phyloP scores from a whole-genome alignment of 2,329 filamentous ascomycete genomes.

The Fusarium tanahbumbuense region DNA sequence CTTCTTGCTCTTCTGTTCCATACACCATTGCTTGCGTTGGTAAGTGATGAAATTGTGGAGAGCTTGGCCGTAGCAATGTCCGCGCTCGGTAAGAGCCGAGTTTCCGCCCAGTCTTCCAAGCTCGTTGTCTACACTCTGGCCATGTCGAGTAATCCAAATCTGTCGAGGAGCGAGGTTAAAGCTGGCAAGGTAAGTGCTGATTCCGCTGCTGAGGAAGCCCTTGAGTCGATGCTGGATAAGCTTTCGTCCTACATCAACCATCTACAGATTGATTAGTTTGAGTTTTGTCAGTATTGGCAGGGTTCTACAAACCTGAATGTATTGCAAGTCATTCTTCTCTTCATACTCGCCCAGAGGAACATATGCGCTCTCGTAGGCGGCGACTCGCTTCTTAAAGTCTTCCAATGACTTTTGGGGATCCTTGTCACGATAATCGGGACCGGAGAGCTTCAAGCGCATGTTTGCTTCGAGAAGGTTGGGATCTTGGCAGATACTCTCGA shows the following conservation, averaged over 20 bases:
- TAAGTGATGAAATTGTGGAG: constrained; percentile 86
- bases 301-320: constrained; percentile 73
- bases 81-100: constrained; percentile 83
- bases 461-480: constrained; percentile 88
- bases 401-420: constrained; percentile 85
- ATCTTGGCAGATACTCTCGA: constrained; percentile 94
- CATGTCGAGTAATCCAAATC: constrained; percentile 98
- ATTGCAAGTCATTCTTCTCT: constrained; percentile 90
- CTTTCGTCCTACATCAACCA: constrained; percentile 97
- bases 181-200: constrained; percentile 93
- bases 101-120: constrained; percentile 92
- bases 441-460: constrained; percentile 95
- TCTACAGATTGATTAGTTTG: constrained; percentile 60
- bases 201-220: constrained; percentile 91
- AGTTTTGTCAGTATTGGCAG: neutral
- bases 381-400: constrained; percentile 93
- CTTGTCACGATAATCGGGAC: constrained; percentile 95
- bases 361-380: constrained; percentile 94
- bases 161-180: constrained; percentile 96
- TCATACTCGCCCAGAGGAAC: constrained; percentile 91
- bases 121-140: constrained; percentile 89
- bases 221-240: constrained; percentile 89
- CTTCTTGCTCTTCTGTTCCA: constrained; percentile 82
- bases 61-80: constrained; percentile 80
- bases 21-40: constrained; percentile 84